Conservation (phyloP, 139 green algal genomes). For the Micractinium sp. region DNA sequence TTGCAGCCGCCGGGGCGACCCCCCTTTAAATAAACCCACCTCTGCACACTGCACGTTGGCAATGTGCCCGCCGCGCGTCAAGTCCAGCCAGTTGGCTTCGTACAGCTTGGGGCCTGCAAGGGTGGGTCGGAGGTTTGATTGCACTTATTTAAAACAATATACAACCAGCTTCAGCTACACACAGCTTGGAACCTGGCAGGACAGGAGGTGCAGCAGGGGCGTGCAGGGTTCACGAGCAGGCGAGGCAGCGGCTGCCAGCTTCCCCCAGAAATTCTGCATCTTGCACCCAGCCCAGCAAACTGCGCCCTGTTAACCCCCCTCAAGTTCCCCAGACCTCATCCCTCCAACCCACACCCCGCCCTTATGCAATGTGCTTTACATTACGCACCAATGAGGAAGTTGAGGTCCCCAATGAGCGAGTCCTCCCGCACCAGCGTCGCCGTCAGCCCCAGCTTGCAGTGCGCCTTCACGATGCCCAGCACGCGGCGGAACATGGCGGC, state of each 20-base stretch:
- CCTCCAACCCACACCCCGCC: too few relatives aligned
- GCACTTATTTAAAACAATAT: neutral
- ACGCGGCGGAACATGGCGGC: slow-evolving; percentile 96
- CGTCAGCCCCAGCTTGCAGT: slow-evolving; percentile 99
- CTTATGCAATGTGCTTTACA: too few relatives aligned
- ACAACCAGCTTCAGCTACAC: slow-evolving; percentile 88
- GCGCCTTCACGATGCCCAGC: slow-evolving; percentile 91
- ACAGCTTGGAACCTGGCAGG: slow-evolving; percentile 93
- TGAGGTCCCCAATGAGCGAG: slow-evolving; percentile 94
- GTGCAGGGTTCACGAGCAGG: too few relatives aligned
- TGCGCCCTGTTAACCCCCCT: too few relatives aligned
- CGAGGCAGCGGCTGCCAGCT: too few relatives aligned
- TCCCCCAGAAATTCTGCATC: too few relatives aligned
- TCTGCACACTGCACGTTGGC: slow-evolving; percentile 98
- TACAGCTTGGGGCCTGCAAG: slow-evolving; percentile 93
- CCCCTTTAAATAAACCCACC: neutral
- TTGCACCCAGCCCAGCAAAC: too few relatives aligned
- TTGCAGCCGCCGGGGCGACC: too few relatives aligned
- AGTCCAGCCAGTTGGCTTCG: slow-evolving; percentile 99
- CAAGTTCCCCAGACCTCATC: too few relatives aligned
- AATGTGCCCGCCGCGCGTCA: slow-evolving; percentile 95
- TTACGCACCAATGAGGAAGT: slow-evolving; percentile 94
- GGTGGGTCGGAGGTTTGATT: neutral
- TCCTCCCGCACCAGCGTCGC: slow-evolving; percentile 98
- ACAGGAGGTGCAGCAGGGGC: too few relatives aligned